A percentile compares a stretch with the other conserved stretches of the same genome.
Evolutionary conservation across 2,329 filamentous ascomycete species (phyloP).

Genomic region (Aspergillus oerlinghausenensis): DNA sequence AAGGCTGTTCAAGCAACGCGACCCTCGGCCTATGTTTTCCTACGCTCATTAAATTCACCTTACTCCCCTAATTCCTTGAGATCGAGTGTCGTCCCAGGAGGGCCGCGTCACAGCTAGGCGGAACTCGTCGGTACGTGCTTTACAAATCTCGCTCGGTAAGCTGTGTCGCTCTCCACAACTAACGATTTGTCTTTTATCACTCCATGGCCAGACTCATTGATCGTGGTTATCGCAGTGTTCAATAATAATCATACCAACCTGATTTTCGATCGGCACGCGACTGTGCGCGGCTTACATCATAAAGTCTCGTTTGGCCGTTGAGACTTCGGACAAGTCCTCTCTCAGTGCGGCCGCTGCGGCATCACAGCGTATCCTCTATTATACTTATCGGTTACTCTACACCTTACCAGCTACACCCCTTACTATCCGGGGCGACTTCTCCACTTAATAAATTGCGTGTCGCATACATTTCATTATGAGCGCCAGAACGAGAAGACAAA

Average conservation of each 20-base stretch:
- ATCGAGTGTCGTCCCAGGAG: background rate
- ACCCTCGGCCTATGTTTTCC: background rate
- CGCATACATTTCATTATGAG: conserved; percentile 25
- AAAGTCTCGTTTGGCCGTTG: background rate
- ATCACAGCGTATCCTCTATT: background rate
- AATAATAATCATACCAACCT: background rate
- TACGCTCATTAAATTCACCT: background rate
- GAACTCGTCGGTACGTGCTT: background rate
- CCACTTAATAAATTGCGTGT: background rate
- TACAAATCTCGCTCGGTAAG: background rate
- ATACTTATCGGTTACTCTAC: background rate
- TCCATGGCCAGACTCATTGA: background rate
- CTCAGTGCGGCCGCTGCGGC: background rate
- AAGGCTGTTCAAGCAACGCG: background rate
- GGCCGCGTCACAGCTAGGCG: background rate
- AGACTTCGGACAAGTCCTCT: conserved; percentile 5
- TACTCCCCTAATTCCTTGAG: background rate
- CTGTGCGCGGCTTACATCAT: background rate
- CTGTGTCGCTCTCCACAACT: background rate
- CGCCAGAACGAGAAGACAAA: conserved; percentile 37
- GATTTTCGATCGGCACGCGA: background rate
- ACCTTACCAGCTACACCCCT: background rate
- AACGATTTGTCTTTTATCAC: background rate
- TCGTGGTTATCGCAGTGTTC: background rate
- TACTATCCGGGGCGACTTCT: background rate